These are phyloP conservation scores for Phialophora verrucosa DNA, from an alignment of 2,329 filamentous ascomycete species.

Conservation along the genomic window DNA sequence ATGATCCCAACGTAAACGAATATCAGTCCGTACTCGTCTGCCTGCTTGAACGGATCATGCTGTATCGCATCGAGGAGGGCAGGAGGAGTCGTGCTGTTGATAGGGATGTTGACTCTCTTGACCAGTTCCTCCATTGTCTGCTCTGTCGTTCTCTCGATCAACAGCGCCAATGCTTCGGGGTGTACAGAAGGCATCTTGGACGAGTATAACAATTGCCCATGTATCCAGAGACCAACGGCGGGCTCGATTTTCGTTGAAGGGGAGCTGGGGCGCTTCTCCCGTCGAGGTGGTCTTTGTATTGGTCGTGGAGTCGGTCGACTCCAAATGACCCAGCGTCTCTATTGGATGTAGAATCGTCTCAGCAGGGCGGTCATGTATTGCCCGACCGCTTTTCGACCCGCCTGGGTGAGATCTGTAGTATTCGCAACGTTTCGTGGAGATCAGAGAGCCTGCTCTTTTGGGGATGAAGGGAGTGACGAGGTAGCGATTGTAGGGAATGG, in stretches of 20 bases:
- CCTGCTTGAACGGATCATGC: slow-evolving; percentile 77
- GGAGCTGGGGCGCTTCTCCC: slow-evolving; percentile 6
- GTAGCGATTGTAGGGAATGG: slow-evolving; percentile 33
- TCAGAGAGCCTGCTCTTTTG: slow-evolving; percentile 33
- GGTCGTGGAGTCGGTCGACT: slow-evolving; percentile 20
- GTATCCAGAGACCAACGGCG: background rate
- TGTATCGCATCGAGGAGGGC: slow-evolving; percentile 62
- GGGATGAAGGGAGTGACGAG: slow-evolving; percentile 24
- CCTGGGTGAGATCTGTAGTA: slow-evolving; percentile 18
- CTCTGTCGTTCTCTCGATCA: slow-evolving; percentile 24
- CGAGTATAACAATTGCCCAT: background rate
- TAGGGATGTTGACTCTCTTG: slow-evolving; percentile 62
- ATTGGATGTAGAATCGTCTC: slow-evolving; percentile 26
- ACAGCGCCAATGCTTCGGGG: slow-evolving; percentile 24
- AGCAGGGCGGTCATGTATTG: slow-evolving; percentile 20
- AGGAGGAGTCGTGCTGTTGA: slow-evolving; percentile 61
- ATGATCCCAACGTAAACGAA: slow-evolving; percentile 88
- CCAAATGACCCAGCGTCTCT: slow-evolving; percentile 18
- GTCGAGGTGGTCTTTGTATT: background rate
- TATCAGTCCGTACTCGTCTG: slow-evolving; percentile 83
- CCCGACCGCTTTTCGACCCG: slow-evolving; percentile 25
- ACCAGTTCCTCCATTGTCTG: slow-evolving; percentile 40
- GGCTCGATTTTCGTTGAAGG: background rate
- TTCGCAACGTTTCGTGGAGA: slow-evolving; percentile 13
- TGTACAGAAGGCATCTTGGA: slow-evolving; percentile 24